phyloP scores from a whole-genome alignment of 2,329 filamentous ascomycete species.

The Fusarium sp. region DNA sequence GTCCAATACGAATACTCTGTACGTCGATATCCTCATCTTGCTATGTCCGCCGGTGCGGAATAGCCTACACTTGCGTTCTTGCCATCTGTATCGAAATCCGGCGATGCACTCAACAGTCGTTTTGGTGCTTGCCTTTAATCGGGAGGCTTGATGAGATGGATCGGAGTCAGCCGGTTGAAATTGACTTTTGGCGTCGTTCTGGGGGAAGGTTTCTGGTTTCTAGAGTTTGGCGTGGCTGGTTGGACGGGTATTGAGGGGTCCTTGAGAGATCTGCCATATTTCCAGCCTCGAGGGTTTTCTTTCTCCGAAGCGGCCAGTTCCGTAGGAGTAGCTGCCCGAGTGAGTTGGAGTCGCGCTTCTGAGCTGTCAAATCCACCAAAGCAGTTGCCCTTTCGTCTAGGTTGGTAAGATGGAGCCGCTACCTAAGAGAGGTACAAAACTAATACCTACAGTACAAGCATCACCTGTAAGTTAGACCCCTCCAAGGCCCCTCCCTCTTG shows the following conservation, averaged over 20 bases:
- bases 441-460: too few species aligned
- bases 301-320: constrained; percentile 20
- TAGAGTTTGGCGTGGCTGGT: constrained; percentile 25
- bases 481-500: constrained; percentile 3
- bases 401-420: constrained; percentile 6
- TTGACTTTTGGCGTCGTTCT: constrained; percentile 32
- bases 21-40: background rate
- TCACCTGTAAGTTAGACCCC: too few species aligned
- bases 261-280: too few species aligned
- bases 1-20: background rate
- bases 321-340: background rate
- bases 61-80: background rate
- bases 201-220: constrained; percentile 30
- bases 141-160: background rate
- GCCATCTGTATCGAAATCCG: background rate
- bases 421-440: background rate
- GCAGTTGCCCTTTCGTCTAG: constrained; percentile 5
- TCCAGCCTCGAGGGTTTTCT: background rate
- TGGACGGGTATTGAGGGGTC: constrained; percentile 10
- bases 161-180: constrained; percentile 34
- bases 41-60: background rate
- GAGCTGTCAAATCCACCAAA: constrained; percentile 28
- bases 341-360: constrained; percentile 12
- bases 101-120: background rate
- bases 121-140: background rate